Evolutionary conservation across 345 rosid species (phyloP).

Genomic region (Diplotaxis tenuifolia): DNA sequence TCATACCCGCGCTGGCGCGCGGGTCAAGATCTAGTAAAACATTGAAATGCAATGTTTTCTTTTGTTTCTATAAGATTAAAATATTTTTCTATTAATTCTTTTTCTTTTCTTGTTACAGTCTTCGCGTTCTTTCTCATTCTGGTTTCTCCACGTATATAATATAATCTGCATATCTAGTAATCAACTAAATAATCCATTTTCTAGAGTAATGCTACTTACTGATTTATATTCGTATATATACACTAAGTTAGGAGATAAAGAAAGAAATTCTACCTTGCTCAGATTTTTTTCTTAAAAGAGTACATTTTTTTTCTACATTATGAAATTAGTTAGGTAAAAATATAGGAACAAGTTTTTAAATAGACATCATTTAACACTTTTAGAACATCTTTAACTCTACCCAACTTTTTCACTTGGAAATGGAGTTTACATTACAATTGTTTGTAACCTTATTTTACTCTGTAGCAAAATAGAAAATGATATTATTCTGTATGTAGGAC

Average conservation of each 20-base stretch:
- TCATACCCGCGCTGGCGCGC: too few relatives aligned
- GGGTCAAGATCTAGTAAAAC: too few relatives aligned
- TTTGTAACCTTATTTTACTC: too few relatives aligned
- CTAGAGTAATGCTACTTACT: background rate
- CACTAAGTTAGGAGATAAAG: background rate
- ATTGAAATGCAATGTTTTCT: background rate
- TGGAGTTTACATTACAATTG: too few relatives aligned
- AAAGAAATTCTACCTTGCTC: background rate
- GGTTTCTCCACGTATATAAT: background rate
- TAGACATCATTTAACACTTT: background rate
- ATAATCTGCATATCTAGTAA: background rate
- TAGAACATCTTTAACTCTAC: too few relatives aligned
- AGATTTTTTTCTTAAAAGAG: background rate
- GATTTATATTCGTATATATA: background rate
- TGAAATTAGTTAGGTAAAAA: background rate
- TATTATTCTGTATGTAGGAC: too few relatives aligned
- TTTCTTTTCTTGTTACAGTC: background rate
- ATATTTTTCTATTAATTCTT: background rate
- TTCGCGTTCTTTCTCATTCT: background rate
- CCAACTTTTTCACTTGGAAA: too few relatives aligned
- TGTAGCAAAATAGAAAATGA: too few relatives aligned
- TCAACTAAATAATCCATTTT: background rate
- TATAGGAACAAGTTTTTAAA: background rate
- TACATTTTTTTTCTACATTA: background rate
- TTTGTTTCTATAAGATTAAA: background rate